Evolutionary conservation across 73 alveolate genomes (phyloP), one percentile per base, ranked within the genome.

Genomic region (Strombidium stylifer): DNA sequence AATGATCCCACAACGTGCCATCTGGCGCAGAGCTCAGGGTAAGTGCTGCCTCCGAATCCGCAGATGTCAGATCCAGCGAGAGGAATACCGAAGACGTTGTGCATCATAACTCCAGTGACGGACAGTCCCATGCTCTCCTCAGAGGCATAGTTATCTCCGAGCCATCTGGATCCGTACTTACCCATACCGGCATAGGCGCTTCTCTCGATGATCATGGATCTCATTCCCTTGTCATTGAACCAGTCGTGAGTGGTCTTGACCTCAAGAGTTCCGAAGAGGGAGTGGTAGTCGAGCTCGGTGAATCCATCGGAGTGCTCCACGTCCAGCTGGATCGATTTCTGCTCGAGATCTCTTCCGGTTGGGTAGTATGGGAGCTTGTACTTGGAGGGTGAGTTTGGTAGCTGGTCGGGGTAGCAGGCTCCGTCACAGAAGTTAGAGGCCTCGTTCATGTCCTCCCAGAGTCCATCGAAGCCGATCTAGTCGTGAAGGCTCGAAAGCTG

Each of bases 371-470:
- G 92, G 37, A 65, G 50, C 52, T 59, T 81, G 61, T 21, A 44
- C 21, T 64, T 73, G 30, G 56, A 45, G 2, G 90, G 86, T 7
- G 51, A 14, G 28, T 4, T 47, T 4, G 68, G 61, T 11, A 14
- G 30, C 50, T 85, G 76, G 52, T 62, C 35, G 68, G 85, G 69
- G 42, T 57, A 37, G 56, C 93, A 49, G 44, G 76, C 94, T 0
- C 93, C 96, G 25, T 45, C 47, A 56, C 95, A 89, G 73, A 96
- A 74, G 70, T 83, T 82, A 21, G 96, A 82, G 39, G 96, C 90
- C 50, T 95, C 99, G 82, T 95, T 95, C 99, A 95, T 95, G 70
- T 95, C 98, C 30, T 84, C 61, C 99, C 99, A 95, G 12, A 95
- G 78, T 23, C 99, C 99, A 84, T 91, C 98, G 67, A 91, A 91